These are phyloP conservation scores for Sordariomycetes sp. DNA, from an alignment of 2,329 filamentous ascomycete species.

Conservation along the genomic window DNA sequence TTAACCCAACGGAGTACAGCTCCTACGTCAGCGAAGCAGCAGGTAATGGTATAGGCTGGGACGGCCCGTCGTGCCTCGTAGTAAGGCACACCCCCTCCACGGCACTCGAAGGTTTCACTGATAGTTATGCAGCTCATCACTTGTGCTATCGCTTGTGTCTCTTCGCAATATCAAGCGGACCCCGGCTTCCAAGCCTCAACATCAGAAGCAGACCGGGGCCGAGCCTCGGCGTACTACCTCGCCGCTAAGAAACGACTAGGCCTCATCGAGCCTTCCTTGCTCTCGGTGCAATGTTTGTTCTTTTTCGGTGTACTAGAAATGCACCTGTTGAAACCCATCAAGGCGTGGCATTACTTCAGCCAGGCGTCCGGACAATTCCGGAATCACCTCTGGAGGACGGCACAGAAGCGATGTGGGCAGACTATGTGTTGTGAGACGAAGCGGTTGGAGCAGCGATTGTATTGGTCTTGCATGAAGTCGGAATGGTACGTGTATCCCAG, in stretches of 20 bases:
- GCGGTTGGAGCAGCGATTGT: conserved; percentile 14
- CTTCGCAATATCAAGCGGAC: conserved; percentile 4
- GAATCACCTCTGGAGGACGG: conserved; percentile 7
- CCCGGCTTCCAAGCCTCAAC: conserved; percentile 7
- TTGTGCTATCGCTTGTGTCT: conserved; percentile 16
- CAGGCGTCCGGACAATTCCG: conserved; percentile 14
- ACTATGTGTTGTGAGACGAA: conserved; percentile 5
- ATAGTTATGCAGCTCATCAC: conserved; percentile 13
- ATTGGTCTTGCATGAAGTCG: conserved; percentile 20
- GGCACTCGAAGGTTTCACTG: too few relatives aligned
- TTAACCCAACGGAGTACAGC: conserved; percentile 13
- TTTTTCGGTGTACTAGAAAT: conserved; percentile 18
- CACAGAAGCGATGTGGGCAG: conserved; percentile 2
- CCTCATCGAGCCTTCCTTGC: conserved; percentile 13
- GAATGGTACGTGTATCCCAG: conserved; percentile 11
- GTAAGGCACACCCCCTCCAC: conserved; percentile 7
- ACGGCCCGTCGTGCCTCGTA: conserved; percentile 15
- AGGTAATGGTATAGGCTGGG: conserved; percentile 14
- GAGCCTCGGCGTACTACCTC: conserved; percentile 14
- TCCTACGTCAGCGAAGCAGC: conserved; percentile 11
- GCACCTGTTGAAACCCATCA: conserved; percentile 16
- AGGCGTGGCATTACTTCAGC: conserved; percentile 17
- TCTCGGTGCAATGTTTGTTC: conserved; percentile 17
- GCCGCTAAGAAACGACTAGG: conserved; percentile 17
- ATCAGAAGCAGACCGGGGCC: conserved; percentile 2